A percentile compares a stretch with the other conserved stretches of the same genome.
These are phyloP conservation scores for Penicillium oxalicum DNA, from an alignment of 2,329 filamentous ascomycete species.

Conservation along the genomic window DNA sequence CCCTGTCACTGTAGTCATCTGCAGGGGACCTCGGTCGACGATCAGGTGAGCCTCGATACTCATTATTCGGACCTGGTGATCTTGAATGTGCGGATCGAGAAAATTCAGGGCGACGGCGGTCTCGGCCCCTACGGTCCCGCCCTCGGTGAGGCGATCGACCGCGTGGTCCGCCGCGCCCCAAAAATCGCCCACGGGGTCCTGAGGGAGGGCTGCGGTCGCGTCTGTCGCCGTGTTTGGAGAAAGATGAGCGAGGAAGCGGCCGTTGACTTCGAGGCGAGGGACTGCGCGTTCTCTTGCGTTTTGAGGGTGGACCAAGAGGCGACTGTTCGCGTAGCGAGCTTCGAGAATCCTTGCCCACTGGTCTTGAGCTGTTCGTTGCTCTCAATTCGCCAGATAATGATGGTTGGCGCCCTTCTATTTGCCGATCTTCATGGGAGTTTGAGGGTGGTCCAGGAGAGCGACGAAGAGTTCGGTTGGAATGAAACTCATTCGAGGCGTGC, in stretches of 20 bases:
- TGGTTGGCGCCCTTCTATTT: conserved; percentile 18
- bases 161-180: conserved; percentile 29
- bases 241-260: conserved; percentile 20
- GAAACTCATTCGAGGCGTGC: conserved; percentile 26
- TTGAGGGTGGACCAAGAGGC: conserved; percentile 28
- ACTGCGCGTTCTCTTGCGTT: conserved; percentile 39
- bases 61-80: conserved; percentile 28
- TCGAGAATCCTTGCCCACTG: conserved; percentile 17
- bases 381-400: conserved; percentile 20
- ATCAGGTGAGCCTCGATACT: conserved; percentile 22
- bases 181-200: conserved; percentile 32
- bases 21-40: conserved; percentile 25
- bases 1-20: conserved; percentile 22
- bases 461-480: conserved; percentile 21
- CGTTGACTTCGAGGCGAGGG: conserved; percentile 31
- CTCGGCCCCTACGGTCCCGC: conserved; percentile 28
- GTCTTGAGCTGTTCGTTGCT: conserved; percentile 13
- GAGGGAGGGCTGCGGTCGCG: conserved; percentile 34
- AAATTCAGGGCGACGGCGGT: conserved; percentile 24
- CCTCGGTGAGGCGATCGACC: conserved; percentile 32
- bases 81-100: conserved; percentile 25
- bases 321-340: conserved; percentile 26
- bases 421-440: conserved; percentile 17
- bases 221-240: conserved; percentile 29
- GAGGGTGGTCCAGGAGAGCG: conserved; percentile 24